Evolutionary conservation across 768 basidiomycete genomes (phyloP).

Genomic region (Saitozyma sp.): DNA sequence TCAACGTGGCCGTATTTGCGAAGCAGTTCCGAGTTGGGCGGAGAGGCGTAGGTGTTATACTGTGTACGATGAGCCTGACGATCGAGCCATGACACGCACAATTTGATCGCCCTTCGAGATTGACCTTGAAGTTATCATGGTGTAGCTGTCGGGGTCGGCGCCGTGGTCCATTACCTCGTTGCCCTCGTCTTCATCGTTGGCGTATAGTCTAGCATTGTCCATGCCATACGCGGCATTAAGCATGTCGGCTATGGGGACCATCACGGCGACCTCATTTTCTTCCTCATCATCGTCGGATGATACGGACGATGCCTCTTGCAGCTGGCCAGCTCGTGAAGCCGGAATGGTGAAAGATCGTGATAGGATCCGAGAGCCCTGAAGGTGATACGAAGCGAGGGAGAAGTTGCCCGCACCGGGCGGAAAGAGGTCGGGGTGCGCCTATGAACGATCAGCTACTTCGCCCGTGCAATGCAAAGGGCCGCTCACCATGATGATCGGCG

Average conservation of each 20-base stretch:
- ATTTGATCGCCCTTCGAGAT: constrained; percentile 84
- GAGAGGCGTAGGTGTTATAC: constrained; percentile 96
- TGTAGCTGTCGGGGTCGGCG: constrained; percentile 17
- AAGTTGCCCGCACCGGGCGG: constrained; percentile 60
- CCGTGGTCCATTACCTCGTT: background rate
- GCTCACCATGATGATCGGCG: constrained; percentile 66
- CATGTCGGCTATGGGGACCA: constrained; percentile 97
- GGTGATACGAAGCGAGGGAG: constrained; percentile 73
- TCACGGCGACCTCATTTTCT: constrained; percentile 68
- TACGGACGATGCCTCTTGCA: constrained; percentile 30
- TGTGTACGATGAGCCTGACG: constrained; percentile 44
- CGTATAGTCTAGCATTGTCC: constrained; percentile 78
- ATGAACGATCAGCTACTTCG: constrained; percentile 48
- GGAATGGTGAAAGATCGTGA: constrained; percentile 89
- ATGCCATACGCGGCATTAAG: constrained; percentile 82
- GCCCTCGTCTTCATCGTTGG: constrained; percentile 47
- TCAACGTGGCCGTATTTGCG: constrained; percentile 94
- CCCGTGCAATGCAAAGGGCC: too few species aligned
- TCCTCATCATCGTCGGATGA: constrained; percentile 56
- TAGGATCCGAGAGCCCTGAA: constrained; percentile 86
- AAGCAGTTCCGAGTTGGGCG: constrained; percentile 89
- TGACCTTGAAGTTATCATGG: constrained; percentile 63
- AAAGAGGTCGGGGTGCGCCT: constrained; percentile 57
- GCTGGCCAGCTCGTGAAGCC: constrained; percentile 48
- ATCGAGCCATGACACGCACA: constrained; percentile 56